Evolutionary conservation across 176 grass and related monocot species (phyloP), one percentile per base, ranked within the genome.

Genomic region (Elymus sibiricus): DNA sequence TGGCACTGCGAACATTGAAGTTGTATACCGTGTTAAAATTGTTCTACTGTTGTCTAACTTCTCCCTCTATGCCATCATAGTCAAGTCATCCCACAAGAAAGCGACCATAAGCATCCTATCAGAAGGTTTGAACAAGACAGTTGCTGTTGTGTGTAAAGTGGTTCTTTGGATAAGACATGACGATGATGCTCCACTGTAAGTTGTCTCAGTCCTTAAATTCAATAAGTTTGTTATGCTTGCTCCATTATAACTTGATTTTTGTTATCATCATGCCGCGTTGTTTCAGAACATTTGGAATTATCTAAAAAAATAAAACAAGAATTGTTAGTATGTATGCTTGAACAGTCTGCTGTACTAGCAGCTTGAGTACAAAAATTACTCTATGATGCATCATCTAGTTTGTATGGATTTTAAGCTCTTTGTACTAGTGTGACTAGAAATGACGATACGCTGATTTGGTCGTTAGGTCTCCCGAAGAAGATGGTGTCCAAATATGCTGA

Each of bases 171-270:
- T 98, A 84, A 95, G 82, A 38, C 90, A 95, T 25, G 93, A 95
- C 22, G 87, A 92, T 79, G 77, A 92, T 90, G 85, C 93, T 82
- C 96, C 96, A 46, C 74, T 98, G 96, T 98, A 83, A 91, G 96
- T 94, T 77, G 8, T 64, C 60, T 42, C 56, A 56, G 40, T 65
- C n/a, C 77, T 58, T 80, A 44, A 53, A 75, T 78, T 53, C 28
- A 80, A 43, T 79, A 49, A 31, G 26, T 38, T 76, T 56, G 22
- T 44, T 73, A 31, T 81, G 76, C 58, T 25, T 77, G 28, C 13
- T 78, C 70, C 64, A 71, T 85, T 55, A 87, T 77, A 15, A 31
- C 8, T 6, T 86, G n/a, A 58, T 26, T 25, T 71, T 81, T 90
- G 46, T 21, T 64, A 22, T 58, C 53, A 58, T 58, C 29, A 16